Evolutionary conservation across 495 filamentous ascomycete species (phyloP), one percentile per base, ranked within the genome.

Genomic region (Neurospora sp.): DNA sequence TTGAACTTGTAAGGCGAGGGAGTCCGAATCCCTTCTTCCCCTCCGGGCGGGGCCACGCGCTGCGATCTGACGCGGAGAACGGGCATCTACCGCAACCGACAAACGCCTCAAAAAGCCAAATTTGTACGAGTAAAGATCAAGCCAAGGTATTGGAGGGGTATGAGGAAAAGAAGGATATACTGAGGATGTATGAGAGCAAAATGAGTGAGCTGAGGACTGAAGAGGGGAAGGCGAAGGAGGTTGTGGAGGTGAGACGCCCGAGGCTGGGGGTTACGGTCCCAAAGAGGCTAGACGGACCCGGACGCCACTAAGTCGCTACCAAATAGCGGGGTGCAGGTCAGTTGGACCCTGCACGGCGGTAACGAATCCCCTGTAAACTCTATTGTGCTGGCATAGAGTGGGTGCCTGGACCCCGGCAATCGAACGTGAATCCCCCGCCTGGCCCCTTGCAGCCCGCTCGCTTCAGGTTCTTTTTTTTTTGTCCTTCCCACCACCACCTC

Each of bases 51-150:
- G 5, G 75, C 70, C 69, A 75, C 37, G 42, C 74, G 74, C 71
- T 79, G 77, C 75, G 83, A 82, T 74, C 82, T 86, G 74, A 86
- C 83, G 77, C 84, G 84, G 70, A 86, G 11, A 31, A 62, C 75
- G 34, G 83, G 82, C 84, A 85, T 85, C 40, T 71, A n/a, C 74
- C 62, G 62, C 37, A 39, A 70, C 38, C 38, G 40, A 54, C 36
- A 69, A n/a, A 15, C 37, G 31, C n/a, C 17, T 4, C 17, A 71
- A 43, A 2, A 72, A 66, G 69, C 21, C 71, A 15, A 40, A 40
- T 28, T 28, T 28, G 24, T 40, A 4, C 69, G 70, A 70, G 70
- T 38, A 39, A 45, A 66, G 40, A 15, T 43, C 17, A 70, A 7
- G n/a, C 19, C 69, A 2, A 19, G 11, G 13, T 66, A 24, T 8